A percentile compares a stretch with the other conserved stretches of the same genome.
These are phyloP conservation scores for Geotrichum histeridarum DNA, from an alignment of 1,139 yeast species.

Conservation along the genomic window DNA sequence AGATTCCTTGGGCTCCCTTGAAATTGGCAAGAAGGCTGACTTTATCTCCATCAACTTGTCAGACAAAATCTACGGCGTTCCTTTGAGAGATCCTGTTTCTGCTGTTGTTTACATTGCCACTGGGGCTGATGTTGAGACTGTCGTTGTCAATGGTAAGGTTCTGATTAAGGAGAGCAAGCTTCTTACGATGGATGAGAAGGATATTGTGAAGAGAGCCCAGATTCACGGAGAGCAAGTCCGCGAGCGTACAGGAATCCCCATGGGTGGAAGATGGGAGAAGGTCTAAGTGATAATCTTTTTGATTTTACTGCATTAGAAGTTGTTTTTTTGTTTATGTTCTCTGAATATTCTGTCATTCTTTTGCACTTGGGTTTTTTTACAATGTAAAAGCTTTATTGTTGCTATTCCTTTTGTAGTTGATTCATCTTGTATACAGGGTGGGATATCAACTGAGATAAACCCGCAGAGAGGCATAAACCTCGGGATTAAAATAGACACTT, in stretches of 20 bases:
- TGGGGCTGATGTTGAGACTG: conserved; percentile 28
- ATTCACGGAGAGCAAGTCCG: conserved; percentile 23
- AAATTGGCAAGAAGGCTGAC: conserved; percentile 33
- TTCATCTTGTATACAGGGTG: too few species aligned
- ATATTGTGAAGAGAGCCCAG: conserved; percentile 27
- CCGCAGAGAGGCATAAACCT: too few species aligned
- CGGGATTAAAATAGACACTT: too few species aligned
- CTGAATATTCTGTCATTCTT: too few species aligned
- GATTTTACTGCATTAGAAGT: too few species aligned
- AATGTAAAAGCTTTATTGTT: neutral
- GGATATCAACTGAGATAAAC: too few species aligned
- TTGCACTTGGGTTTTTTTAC: too few species aligned
- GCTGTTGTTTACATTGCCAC: conserved; percentile 31
- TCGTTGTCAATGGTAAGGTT: conserved; percentile 28
- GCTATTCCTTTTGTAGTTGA: too few species aligned
- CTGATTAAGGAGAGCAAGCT: conserved; percentile 25
- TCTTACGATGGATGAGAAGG: conserved; percentile 28
- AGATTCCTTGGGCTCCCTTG: conserved; percentile 27
- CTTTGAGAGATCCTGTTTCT: conserved; percentile 23
- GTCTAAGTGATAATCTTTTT: neutral
- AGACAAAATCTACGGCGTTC: conserved; percentile 25
- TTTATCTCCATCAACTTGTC: conserved; percentile 27
- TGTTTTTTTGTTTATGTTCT: too few species aligned
- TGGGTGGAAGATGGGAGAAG: conserved; percentile 20
- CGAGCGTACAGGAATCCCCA: conserved; percentile 18